phyloP scores from a whole-genome alignment of 306 rosid species.

The Cucumis hystrix region DNA sequence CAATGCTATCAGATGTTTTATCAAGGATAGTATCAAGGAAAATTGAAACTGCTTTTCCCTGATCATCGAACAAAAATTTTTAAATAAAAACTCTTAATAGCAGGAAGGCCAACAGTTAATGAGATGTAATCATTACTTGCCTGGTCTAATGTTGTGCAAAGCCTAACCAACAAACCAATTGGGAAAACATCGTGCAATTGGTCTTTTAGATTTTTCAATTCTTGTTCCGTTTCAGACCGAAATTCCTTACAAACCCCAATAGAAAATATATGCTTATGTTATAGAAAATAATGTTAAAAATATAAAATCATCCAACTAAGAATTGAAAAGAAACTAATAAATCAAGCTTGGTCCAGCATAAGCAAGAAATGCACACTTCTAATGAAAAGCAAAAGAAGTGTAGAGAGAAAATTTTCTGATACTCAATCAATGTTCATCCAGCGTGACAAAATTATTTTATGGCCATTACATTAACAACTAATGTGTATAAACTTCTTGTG shows the following conservation, averaged over 20 bases:
- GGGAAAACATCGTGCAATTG: constrained; percentile 63
- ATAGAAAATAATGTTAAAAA: background rate
- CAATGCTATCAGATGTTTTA: constrained; percentile 59
- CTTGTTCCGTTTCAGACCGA: background rate
- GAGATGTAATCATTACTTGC: background rate
- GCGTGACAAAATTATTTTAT: no score
- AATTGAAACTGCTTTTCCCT: constrained; percentile 84
- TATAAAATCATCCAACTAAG: no score
- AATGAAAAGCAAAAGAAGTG: no score
- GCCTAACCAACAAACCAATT: constrained; percentile 63
- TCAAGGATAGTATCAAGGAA: constrained; percentile 71
- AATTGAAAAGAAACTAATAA: no score
- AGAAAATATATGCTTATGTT: background rate
- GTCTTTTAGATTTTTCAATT: constrained; percentile 40
- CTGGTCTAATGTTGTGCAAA: constrained; percentile 72
- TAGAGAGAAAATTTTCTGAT: no score
- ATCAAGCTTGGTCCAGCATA: no score
- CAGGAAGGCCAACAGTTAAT: background rate
- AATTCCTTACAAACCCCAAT: background rate
- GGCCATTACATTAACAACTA: no score
- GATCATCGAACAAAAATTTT: background rate
- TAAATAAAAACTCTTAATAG: background rate
- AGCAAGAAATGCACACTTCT: no score
- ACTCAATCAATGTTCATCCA: no score
- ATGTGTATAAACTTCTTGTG: no score